Percentiles rank a stretch among this genome's conserved stretches.
Conservation (phyloP, 371 early-diverging fungal species). For the Actinomortierella wolfii region DNA sequence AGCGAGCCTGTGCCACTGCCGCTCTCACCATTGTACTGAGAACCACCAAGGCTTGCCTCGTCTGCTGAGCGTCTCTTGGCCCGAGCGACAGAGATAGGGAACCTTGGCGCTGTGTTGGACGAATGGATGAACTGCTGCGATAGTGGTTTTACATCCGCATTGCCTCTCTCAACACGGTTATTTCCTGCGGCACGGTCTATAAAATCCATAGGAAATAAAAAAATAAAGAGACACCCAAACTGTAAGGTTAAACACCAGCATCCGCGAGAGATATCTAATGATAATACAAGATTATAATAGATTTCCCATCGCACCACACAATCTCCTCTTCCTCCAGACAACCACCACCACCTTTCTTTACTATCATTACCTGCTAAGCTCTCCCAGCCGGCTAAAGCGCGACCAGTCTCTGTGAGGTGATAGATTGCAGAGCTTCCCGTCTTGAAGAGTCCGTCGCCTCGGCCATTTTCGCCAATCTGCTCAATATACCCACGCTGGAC, state of each 20-base stretch:
- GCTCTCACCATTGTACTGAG: slow-evolving; percentile 11
- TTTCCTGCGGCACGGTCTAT: slow-evolving; percentile 22
- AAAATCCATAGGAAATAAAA: slow-evolving; percentile 3
- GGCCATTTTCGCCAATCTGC: slow-evolving; percentile 50
- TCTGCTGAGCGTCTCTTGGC: slow-evolving; percentile 16
- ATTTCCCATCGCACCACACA: too few relatives aligned
- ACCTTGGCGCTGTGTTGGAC: slow-evolving; percentile 10
- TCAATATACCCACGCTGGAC: slow-evolving; percentile 61
- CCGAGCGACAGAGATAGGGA: slow-evolving; percentile 24
- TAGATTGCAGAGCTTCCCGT: slow-evolving; percentile 56
- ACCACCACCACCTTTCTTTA: too few relatives aligned
- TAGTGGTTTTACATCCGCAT: slow-evolving; percentile 18
- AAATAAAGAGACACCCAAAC: not conserved
- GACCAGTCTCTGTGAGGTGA: slow-evolving; percentile 59
- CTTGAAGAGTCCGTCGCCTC: slow-evolving; percentile 47
- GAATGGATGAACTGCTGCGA: slow-evolving; percentile 19
- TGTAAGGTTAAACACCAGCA: not conserved
- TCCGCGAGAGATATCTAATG: not conserved
- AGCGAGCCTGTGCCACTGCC: slow-evolving; percentile 5
- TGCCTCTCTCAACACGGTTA: slow-evolving; percentile 18
- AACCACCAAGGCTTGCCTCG: slow-evolving; percentile 9
- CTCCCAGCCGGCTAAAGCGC: slow-evolving; percentile 59
- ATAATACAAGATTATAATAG: not conserved
- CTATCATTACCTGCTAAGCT: slow-evolving; percentile 14
- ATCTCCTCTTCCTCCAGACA: too few relatives aligned